phyloP scores from a whole-genome alignment of 345 rosid species.

The Orychophragmus violaceus region DNA sequence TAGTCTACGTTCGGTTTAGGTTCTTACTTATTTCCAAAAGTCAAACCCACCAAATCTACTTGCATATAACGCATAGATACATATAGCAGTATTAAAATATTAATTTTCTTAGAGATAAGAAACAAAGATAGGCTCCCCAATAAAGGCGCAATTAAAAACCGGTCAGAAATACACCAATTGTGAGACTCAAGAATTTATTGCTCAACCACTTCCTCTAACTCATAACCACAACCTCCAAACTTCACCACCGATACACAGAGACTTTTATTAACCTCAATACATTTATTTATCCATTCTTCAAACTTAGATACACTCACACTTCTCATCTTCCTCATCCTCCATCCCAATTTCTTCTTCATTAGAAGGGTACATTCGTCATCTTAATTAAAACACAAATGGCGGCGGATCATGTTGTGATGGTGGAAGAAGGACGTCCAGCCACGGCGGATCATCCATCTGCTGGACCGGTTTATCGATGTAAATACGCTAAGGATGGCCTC shows the following conservation, averaged over 20 bases:
- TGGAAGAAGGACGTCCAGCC: conserved; percentile 61
- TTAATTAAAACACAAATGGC: conserved; percentile 30
- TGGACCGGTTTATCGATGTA: conserved; percentile 83
- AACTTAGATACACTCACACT: conserved; percentile 13
- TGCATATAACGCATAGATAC: neutral
- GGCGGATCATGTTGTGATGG: conserved; percentile 50
- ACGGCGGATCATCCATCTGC: conserved; percentile 46
- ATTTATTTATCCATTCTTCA: conserved; percentile 18
- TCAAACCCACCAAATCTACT: conserved; percentile 29
- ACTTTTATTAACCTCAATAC: conserved; percentile 17
- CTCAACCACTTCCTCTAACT: conserved; percentile 35
- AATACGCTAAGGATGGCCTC: conserved; percentile 74
- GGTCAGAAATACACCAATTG: conserved; percentile 22
- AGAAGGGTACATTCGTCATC: neutral
- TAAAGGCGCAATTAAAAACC: conserved; percentile 32
- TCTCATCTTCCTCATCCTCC: neutral
- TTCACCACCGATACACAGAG: conserved; percentile 23
- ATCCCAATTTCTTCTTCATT: neutral
- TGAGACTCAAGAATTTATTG: conserved; percentile 26
- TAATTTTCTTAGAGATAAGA: neutral
- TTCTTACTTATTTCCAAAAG: neutral
- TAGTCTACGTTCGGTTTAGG: conserved; percentile 9
- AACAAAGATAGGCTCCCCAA: conserved; percentile 3
- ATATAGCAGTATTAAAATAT: neutral
- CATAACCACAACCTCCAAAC: conserved; percentile 32